These are phyloP conservation scores for Rosa rugosa DNA, from an alignment of 306 rosid genomes.

Conservation along the genomic window DNA sequence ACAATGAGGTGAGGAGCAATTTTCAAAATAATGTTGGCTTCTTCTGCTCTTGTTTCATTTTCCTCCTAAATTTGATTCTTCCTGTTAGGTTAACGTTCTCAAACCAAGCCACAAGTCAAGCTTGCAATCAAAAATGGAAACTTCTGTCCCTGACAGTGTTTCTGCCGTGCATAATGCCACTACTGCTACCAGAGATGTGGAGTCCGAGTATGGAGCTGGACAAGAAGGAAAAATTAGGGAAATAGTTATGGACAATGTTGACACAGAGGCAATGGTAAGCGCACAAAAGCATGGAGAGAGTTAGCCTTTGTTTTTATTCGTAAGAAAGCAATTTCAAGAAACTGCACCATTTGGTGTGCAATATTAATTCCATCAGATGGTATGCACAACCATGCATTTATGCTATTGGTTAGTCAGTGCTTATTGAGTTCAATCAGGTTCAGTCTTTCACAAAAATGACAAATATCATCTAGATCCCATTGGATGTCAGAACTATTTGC, in stretches of 20 bases:
- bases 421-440: background rate
- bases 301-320: constrained; percentile 17
- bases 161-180: constrained; percentile 64
- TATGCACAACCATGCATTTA: background rate
- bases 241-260: constrained; percentile 67
- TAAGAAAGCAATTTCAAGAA: background rate
- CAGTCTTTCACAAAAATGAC: background rate
- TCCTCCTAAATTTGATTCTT: constrained; percentile 31
- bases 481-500: background rate
- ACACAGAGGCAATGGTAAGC: constrained; percentile 50
- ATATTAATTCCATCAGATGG: background rate
- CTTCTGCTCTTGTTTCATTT: constrained; percentile 19
- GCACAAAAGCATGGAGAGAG: constrained; percentile 20
- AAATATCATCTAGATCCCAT: background rate
- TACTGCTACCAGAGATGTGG: constrained; percentile 66
- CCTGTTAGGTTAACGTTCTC: constrained; percentile 69
- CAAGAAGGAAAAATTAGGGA: constrained; percentile 86
- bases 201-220: constrained; percentile 64
- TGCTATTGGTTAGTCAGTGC: background rate
- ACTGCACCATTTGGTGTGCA: background rate
- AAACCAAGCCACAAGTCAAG: constrained; percentile 94
- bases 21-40: constrained; percentile 14
- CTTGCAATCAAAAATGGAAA: constrained; percentile 69
- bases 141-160: constrained; percentile 63
- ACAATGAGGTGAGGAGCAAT: constrained; percentile 63